Conservation (phyloP, 169 alveolate genomes). For the Cryptosporidium andersoni region DNA sequence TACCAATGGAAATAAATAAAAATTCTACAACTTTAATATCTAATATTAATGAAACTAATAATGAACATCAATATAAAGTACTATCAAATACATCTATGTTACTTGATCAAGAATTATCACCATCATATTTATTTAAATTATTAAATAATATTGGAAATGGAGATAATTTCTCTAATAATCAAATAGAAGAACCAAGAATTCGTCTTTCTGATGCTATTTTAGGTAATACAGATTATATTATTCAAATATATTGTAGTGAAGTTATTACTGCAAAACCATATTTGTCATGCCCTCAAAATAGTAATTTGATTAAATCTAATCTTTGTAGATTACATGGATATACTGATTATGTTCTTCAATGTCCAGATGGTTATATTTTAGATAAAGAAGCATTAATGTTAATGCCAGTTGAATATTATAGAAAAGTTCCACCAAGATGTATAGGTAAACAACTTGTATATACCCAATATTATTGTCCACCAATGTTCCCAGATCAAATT, state of each 20-base stretch:
- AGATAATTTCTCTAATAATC: too few species aligned
- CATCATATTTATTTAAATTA: too few species aligned
- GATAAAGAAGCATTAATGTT: conserved; percentile 51
- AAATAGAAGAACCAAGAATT: too few species aligned
- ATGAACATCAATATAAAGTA: too few species aligned
- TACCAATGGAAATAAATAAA: too few species aligned
- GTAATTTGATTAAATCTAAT: conserved; percentile 20
- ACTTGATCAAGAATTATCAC: too few species aligned
- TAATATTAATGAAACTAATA: too few species aligned
- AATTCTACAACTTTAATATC: too few species aligned
- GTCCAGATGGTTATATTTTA: conserved; percentile 41
- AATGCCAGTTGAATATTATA: conserved; percentile 24
- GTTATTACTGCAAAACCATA: conserved; percentile 43
- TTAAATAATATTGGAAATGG: too few species aligned
- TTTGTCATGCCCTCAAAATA: conserved; percentile 54
- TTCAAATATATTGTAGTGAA: conserved; percentile 24
- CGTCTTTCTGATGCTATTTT: conserved; percentile 35
- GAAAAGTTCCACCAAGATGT: conserved; percentile 59
- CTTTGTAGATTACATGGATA: conserved; percentile 38
- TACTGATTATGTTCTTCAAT: conserved; percentile 13
- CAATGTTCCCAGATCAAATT: conserved; percentile 35
- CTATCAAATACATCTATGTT: too few species aligned
- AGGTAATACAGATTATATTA: conserved; percentile 44
- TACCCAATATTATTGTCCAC: conserved; percentile 61
- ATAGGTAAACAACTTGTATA: conserved; percentile 43